Evolutionary conservation across 176 grass and related monocot genomes (phyloP).

Genomic region (Avena eriantha): DNA sequence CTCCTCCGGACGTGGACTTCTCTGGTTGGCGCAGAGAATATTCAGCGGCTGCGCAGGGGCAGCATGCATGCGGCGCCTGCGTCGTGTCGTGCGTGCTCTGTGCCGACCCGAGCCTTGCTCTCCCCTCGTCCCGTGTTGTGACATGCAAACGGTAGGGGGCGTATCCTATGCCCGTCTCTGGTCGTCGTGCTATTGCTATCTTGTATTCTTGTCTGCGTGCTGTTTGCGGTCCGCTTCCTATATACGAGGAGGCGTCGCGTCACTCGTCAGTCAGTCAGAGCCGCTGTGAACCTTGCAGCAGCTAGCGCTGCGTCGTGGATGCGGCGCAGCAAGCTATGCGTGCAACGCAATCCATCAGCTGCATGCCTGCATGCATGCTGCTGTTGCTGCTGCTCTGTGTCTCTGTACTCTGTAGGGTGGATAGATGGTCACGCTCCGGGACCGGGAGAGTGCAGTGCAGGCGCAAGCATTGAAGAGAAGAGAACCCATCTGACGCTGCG

Average conservation of each 20-base stretch:
- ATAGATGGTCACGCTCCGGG: background rate
- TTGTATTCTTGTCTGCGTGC: too few relatives aligned
- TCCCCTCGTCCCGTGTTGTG: too few relatives aligned
- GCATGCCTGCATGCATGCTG: background rate
- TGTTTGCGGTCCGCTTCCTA: too few relatives aligned
- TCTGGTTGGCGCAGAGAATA: too few relatives aligned
- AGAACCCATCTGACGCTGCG: background rate
- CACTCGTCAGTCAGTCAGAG: background rate
- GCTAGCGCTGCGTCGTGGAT: background rate
- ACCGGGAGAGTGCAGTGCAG: background rate
- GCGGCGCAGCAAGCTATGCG: slow-evolving; percentile 20
- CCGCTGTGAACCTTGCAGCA: background rate
- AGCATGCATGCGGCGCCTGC: too few relatives aligned
- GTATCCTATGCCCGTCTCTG: too few relatives aligned
- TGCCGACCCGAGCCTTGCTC: too few relatives aligned
- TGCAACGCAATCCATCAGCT: slow-evolving; percentile 37
- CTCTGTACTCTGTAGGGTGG: background rate
- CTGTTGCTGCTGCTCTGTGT: background rate
- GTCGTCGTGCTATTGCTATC: too few relatives aligned
- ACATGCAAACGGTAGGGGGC: too few relatives aligned
- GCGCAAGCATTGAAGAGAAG: background rate
- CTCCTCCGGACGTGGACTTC: too few relatives aligned
- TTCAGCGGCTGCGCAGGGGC: too few relatives aligned
- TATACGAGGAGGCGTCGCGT: background rate
- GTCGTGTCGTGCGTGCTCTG: too few relatives aligned